Percentiles rank a stretch among this genome's conserved stretches.
phyloP scores from a whole-genome alignment of 768 basidiomycete species.

The Crucibulum laeve region DNA sequence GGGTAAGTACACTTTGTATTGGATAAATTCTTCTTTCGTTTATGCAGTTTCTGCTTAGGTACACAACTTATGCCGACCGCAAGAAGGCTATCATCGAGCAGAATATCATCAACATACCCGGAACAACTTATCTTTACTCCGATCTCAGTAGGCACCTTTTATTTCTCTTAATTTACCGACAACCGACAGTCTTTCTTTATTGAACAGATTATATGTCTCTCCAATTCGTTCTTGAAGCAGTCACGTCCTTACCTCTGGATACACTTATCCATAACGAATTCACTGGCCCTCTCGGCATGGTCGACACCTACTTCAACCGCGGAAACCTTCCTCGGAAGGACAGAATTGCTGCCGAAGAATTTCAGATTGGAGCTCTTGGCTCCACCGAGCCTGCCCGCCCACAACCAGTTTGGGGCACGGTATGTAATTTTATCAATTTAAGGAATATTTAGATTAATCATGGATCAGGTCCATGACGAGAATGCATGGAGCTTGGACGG shows the following conservation, averaged over 20 bases:
- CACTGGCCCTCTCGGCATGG: slow-evolving; percentile 20
- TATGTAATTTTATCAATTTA: slow-evolving; percentile 3
- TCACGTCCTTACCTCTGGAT: slow-evolving; percentile 17
- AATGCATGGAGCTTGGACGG: slow-evolving; percentile 23
- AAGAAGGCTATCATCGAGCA: slow-evolving; percentile 16
- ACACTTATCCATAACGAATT: slow-evolving; percentile 16
- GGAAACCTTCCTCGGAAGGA: slow-evolving; percentile 12
- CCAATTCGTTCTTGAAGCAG: slow-evolving; percentile 18
- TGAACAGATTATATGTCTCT: slow-evolving; percentile 20
- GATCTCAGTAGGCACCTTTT: slow-evolving; percentile 16
- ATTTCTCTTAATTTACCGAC: too few species aligned
- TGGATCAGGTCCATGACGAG: slow-evolving; percentile 20
- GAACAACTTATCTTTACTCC: slow-evolving; percentile 18
- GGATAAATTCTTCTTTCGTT: not conserved
- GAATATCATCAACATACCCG: slow-evolving; percentile 16
- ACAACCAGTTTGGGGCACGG: slow-evolving; percentile 24
- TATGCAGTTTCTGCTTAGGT: slow-evolving; percentile 9
- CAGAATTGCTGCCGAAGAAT: slow-evolving; percentile 16
- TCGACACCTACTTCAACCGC: slow-evolving; percentile 18
- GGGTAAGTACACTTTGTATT: slow-evolving; percentile 11
- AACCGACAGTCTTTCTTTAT: not conserved
- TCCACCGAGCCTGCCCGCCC: slow-evolving; percentile 14
- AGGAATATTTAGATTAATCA: slow-evolving; percentile 1
- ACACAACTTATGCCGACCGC: slow-evolving; percentile 17
- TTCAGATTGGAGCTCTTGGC: slow-evolving; percentile 18